Conservation (phyloP, 306 rosid genomes). For the Ziziphus jujuba region DNA sequence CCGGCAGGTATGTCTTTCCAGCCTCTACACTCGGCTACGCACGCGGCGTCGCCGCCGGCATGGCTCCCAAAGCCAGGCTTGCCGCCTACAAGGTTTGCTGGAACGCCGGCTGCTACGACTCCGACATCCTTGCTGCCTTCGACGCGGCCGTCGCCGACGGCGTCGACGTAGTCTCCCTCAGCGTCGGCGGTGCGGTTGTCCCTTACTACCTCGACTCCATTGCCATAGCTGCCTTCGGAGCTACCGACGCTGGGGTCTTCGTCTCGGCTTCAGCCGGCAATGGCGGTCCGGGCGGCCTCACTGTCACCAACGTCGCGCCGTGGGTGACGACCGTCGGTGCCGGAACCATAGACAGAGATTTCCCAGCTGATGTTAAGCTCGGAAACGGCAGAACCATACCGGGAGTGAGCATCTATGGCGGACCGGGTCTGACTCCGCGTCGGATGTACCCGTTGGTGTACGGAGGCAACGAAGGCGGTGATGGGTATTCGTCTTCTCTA, state of each 20-base stretch:
- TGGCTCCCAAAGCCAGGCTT: constrained; percentile 89
- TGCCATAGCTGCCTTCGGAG: constrained; percentile 71
- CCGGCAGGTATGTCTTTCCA: constrained; percentile 73
- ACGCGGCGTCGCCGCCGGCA: constrained; percentile 72
- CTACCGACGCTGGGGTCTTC: constrained; percentile 57
- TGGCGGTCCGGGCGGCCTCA: constrained; percentile 86
- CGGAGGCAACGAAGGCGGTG: constrained; percentile 61
- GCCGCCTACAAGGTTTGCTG: constrained; percentile 87
- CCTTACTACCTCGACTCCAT: constrained; percentile 80
- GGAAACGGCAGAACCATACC: constrained; percentile 59
- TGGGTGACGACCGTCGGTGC: constrained; percentile 95
- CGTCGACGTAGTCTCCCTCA: constrained; percentile 71
- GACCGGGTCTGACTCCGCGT: constrained; percentile 71
- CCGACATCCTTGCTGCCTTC: constrained; percentile 85
- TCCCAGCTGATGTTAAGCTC: constrained; percentile 80
- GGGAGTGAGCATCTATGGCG: constrained; percentile 69
- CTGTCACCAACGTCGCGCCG: constrained; percentile 81
- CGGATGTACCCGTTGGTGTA: constrained; percentile 70
- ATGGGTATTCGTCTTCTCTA: constrained; percentile 79
- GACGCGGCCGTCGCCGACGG: constrained; percentile 81
- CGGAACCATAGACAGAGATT: constrained; percentile 86
- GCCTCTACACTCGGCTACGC: constrained; percentile 83
- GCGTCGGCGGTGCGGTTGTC: constrained; percentile 91
- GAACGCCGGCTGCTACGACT: constrained; percentile 74
- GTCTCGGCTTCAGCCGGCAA: constrained; percentile 88